Evolutionary conservation across 805 yeast species (phyloP), one percentile per base, ranked within the genome.

Genomic region (Alloascoidea hylecoeti): DNA sequence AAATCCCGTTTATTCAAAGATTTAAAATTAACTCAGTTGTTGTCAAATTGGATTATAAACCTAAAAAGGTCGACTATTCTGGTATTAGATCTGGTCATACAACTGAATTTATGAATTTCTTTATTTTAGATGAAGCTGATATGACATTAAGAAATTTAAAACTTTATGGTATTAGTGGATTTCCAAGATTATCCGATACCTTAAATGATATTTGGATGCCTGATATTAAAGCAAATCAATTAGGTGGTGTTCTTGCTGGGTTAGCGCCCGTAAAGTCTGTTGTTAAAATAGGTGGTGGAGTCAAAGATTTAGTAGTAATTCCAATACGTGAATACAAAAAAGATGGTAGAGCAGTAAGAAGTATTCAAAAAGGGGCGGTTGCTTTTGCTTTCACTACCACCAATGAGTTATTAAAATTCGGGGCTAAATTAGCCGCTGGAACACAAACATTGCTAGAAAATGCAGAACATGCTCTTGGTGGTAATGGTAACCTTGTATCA

Each of bases 71-170:
- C 18, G 94, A 89, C 53, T 83, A 81, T 50, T 72, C 75, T 2
- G 96, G 95, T 0, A 67, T 88, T 18, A 64, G 83, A 41, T 79
- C 95, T 0, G 97, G 97, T 0, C 85, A 79, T 43, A 72, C 85
- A 0, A 76, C 80, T 2, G 96, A 89, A 52, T 70, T 92, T 38
- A 75, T 85, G 70, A 92, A 92, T 52, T 72, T 92, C 44, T 88
- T 92, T 56, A 78, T 79, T 4, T 64, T 92, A 30, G 96, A 89
- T 49, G 96, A 86, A 32, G 81, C 96, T 0, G 75, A 71, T 32
- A 69, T 92, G 51, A 63, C 67, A 0, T 58, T 92, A 43, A 70
- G 72, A 42, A 68, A 70, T 14, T 68, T 77, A 1, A 68, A 68
- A 1, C 50, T 88, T 3, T 75, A 80, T 56, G 98, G 97, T 0